Evolutionary conservation across 129 eudicot genomes (phyloP), one percentile per base, ranked within the genome.

Genomic region (Flaveria sonorensis): DNA sequence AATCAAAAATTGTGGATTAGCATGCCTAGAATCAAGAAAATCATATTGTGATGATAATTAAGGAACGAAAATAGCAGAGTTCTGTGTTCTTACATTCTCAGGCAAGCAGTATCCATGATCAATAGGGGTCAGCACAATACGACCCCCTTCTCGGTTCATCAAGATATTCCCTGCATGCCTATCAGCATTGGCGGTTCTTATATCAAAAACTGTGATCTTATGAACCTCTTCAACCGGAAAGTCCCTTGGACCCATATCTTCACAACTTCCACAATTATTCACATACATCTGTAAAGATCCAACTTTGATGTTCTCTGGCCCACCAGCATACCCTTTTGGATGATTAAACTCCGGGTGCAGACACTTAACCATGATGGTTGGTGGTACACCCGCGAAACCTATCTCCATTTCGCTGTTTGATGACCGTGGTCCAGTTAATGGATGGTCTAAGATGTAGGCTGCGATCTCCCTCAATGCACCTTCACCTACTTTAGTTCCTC

Each of bases 91-190:
- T 86, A 89, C 93, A 21, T 82, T 84, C 52, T 86, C 93, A 16
- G 93, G 90, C 85, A 89, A 89, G 86, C 88, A 86, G 77, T 89
- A 89, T 30, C 93, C 90, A 60, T 89, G 90, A 74, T 89, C 93
- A 52, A 89, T 89, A 57, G 93, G 93, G 24, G 78, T 86, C 10
- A 89, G 79, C 62, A 68, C 80, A 36, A 89, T 79, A 8, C 65
- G 79, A 53, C 82, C 93, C 61, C 64, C 81, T 32, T 83, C 84
- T 61, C 81, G 84, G 73, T 71, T 82, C 76, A 84, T 68, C 72
- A 89, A 78, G 43, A 89, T 86, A n/a, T 86, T 89, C 39, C 93
- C 93, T 7, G 88, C 84, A 77, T 89, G 93, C 73, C 92, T 83
- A 80, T 88, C 92, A 18, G 93, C 88, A 82, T 88, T 88, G 21